phyloP scores from a whole-genome alignment of 495 filamentous ascomycete genomes.

The Halenospora varia region DNA sequence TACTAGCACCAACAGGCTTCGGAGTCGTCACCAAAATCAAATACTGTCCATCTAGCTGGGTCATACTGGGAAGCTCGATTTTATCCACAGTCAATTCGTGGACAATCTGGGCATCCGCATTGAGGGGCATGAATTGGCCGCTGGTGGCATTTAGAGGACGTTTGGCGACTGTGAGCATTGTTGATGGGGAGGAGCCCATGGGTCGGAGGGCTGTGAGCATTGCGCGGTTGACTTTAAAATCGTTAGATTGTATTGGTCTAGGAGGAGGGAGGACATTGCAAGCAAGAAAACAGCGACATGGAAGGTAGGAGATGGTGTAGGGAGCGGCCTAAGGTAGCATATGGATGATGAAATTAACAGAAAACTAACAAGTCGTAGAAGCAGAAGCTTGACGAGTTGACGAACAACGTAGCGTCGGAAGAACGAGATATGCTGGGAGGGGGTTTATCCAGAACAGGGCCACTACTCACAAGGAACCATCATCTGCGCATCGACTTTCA shows the following conservation, averaged over 20 bases:
- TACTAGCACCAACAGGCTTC: background rate
- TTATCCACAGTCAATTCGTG: background rate
- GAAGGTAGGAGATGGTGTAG: no score
- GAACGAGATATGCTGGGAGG: no score
- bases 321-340: no score
- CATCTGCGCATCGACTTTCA: conserved; percentile 14
- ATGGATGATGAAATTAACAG: no score
- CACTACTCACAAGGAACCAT: conserved; percentile 19
- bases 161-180: conserved; percentile 1
- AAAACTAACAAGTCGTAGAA: no score
- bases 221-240: background rate
- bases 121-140: conserved; percentile 1
- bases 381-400: no score
- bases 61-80: background rate
- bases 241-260: background rate
- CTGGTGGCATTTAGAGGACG: conserved; percentile 4
- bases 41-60: conserved; percentile 2
- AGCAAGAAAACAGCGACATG: no score
- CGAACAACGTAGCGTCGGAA: no score
- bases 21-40: background rate
- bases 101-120: background rate
- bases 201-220: background rate
- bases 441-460: no score
- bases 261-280: no score
- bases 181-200: background rate